Base-by-base conservation (phyloP, 208 protist species). In the Trypanosomatidae sp. region DNA sequence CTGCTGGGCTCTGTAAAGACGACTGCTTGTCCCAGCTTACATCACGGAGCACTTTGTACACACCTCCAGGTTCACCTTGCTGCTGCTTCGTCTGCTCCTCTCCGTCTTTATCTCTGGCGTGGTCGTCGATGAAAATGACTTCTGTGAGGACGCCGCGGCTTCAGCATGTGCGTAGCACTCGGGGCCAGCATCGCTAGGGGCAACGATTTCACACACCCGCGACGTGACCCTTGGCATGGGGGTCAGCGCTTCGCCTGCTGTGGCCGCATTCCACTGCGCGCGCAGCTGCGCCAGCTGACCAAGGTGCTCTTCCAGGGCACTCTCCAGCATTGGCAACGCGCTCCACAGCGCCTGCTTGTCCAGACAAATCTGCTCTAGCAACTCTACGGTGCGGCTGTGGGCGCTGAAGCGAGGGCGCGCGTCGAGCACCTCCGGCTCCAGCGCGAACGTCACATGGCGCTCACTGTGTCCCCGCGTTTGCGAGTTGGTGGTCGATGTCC, bases 281-380 rank as follows among this genome's bases (percentile, higher is more conserved):
- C 59, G 64, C 69, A 64, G 68, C 19, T 56, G 62, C 22, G 52
- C 36, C 50, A 79, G 74, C 59, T 79, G 49, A 17, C 15, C 22
- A 10, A 22, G 17, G n/a, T 28, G 69, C 30, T 73, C 68, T 17
- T 66, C 62, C 43, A 74, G 13, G 5, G 67, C 68, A 33, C n/a
- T 43, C 59, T 79, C 59, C 68, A 79, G 60, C 60, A 79, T 41
- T 41, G 62, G 55, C 62, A 74, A 19, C 28, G 52, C 68, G 43
- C 28, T 66, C 62, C 69, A 79, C 47, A n/a, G 62, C 46, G 36
- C 55, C 47, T 79, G 75, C 68, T 79, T 73, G 62, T 79, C 75
- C 62, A 73, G 50, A 60, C 75, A 79, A 44, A 79, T 79, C 46
- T 79, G 75, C 46, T 79, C 75, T 22, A 79, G 69, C 52, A 79